phyloP scores from a whole-genome alignment of 2,329 filamentous ascomycete species.

The Aspergillus sp. region DNA sequence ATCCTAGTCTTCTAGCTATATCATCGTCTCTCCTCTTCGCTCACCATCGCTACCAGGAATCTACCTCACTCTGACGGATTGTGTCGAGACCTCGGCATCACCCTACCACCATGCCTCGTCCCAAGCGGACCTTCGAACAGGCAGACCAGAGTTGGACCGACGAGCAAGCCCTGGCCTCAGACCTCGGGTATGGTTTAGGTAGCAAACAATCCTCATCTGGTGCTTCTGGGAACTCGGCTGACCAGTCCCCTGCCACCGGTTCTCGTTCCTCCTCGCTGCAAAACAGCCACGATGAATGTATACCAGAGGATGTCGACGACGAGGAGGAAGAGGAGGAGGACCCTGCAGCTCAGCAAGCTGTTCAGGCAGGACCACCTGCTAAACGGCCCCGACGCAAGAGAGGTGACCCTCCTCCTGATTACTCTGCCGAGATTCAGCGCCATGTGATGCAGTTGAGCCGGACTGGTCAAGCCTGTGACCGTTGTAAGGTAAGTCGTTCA shows the following conservation, averaged over 20 bases:
- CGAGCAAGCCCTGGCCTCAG: background rate
- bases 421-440: conserved; percentile 20
- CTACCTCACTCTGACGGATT: background rate
- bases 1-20: background rate
- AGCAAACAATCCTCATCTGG: too few relatives aligned
- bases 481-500: conserved; percentile 25
- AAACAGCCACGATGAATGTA: too few relatives aligned
- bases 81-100: background rate
- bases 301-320: too few relatives aligned
- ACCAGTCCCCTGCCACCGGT: too few relatives aligned
- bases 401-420: conserved; percentile 18
- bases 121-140: conserved; percentile 9
- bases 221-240: too few relatives aligned
- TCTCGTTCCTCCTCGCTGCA: too few relatives aligned
- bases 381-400: background rate
- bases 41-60: background rate
- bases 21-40: background rate
- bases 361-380: background rate
- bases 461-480: conserved; percentile 28
- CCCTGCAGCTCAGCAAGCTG: too few relatives aligned
- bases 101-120: background rate
- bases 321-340: too few relatives aligned
- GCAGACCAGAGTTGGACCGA: conserved; percentile 10
- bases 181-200: background rate
- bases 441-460: conserved; percentile 12